A percentile compares a stretch with the other conserved stretches of the same genome.
phyloP scores from a whole-genome alignment of 106 monocot species.

The Xerophyta viscosa region DNA sequence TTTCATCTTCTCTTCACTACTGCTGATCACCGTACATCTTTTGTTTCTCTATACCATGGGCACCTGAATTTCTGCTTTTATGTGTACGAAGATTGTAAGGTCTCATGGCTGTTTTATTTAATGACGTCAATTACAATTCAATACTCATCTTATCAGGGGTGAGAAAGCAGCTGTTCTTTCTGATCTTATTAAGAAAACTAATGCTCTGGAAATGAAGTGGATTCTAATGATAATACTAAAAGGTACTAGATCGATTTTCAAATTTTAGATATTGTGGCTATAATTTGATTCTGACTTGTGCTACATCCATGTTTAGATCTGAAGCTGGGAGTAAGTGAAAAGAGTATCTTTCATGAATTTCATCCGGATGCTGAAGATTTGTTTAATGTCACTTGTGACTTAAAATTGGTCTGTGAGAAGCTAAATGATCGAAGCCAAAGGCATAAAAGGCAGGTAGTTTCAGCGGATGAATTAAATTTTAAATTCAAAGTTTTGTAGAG shows the following conservation, averaged over 20 bases:
- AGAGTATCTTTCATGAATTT: constrained; percentile 92
- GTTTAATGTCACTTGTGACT: constrained; percentile 97
- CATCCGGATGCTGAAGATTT: constrained; percentile 99
- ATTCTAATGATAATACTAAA: constrained; percentile 93
- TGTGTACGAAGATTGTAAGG: too few relatives aligned
- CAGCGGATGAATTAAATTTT: not conserved
- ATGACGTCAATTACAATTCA: not conserved
- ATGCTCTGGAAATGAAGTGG: constrained; percentile 98
- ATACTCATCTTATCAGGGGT: constrained; percentile 25
- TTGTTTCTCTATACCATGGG: too few relatives aligned
- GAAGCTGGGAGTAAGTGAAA: constrained; percentile 93
- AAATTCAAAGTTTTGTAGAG: not conserved
- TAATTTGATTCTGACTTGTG: not conserved
- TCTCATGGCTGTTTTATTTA: not conserved
- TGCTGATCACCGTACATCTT: too few relatives aligned
- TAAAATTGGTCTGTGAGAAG: constrained; percentile 93
- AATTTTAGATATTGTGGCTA: not conserved
- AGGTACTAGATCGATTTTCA: constrained; percentile 22
- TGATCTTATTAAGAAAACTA: constrained; percentile 89
- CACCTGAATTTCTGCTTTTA: too few relatives aligned
- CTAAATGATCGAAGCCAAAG: constrained; percentile 75
- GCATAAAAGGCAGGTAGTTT: constrained; percentile 83
- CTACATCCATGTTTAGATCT: constrained; percentile 43
- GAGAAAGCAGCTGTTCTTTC: constrained; percentile 76
- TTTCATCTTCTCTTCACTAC: too few relatives aligned